These are phyloP conservation scores for Hyaloperonospora brassicae DNA, from an alignment of 352 stramenopile genomes.

Conservation along the genomic window DNA sequence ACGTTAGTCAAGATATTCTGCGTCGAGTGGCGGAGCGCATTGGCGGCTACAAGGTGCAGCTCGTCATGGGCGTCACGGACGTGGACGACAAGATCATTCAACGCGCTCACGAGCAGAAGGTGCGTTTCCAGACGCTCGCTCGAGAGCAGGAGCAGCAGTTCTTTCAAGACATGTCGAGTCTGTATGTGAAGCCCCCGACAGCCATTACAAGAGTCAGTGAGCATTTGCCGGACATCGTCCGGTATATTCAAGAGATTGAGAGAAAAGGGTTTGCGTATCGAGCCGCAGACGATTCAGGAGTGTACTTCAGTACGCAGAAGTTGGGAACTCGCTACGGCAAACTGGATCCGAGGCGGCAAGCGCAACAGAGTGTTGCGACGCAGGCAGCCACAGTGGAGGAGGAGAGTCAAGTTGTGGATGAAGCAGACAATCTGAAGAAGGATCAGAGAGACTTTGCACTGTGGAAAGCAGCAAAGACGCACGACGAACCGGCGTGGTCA, in stretches of 20 bases:
- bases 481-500: slow-evolving; percentile 44
- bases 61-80: slow-evolving; percentile 96
- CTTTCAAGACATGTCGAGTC: slow-evolving; percentile 48
- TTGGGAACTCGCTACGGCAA: slow-evolving; percentile 72
- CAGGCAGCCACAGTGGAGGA: slow-evolving; percentile 18
- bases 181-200: slow-evolving; percentile 54
- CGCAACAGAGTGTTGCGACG: slow-evolving; percentile 43
- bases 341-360: slow-evolving; percentile 44
- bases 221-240: slow-evolving; percentile 94
- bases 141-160: slow-evolving; percentile 57
- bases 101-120: slow-evolving; percentile 33
- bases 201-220: slow-evolving; percentile 88
- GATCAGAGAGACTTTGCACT: slow-evolving; percentile 92
- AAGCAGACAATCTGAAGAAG: slow-evolving; percentile 68
- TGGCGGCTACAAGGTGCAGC: slow-evolving; percentile 90
- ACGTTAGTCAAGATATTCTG: slow-evolving; percentile 92
- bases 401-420: slow-evolving; percentile 44
- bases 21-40: slow-evolving; percentile 79
- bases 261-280: slow-evolving; percentile 92
- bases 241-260: slow-evolving; percentile 90
- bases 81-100: slow-evolving; percentile 98
- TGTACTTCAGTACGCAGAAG: slow-evolving; percentile 93
- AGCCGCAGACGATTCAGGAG: slow-evolving; percentile 75
- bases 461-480: slow-evolving; percentile 91
- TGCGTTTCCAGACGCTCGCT: slow-evolving; percentile 44